phyloP scores from a whole-genome alignment of 2,329 filamentous ascomycete species.

The Monilinia laxa region DNA sequence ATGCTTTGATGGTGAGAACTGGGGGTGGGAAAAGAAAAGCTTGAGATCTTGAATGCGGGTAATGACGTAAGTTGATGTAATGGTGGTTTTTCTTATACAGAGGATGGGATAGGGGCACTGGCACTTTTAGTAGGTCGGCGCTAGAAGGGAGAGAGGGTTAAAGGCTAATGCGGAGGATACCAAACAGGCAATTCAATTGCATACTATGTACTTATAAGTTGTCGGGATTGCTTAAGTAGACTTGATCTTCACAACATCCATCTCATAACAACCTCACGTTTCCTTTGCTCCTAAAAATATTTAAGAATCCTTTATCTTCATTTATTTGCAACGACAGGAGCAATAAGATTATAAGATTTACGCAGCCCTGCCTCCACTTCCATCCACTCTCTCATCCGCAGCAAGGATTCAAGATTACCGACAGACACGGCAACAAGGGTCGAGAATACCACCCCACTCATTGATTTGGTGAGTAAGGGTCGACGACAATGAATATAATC shows the following conservation, averaged over 20 bases:
- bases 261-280: background rate
- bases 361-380: background rate
- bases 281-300: background rate
- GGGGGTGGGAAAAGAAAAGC: background rate
- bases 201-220: too few relatives aligned
- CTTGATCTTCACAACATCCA: background rate
- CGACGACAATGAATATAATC: too few relatives aligned
- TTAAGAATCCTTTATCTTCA: background rate
- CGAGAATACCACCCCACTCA: background rate
- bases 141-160: too few relatives aligned
- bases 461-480: background rate
- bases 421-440: conserved; percentile 15
- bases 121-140: too few relatives aligned
- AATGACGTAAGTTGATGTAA: background rate
- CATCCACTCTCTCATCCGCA: background rate
- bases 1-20: background rate
- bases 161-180: background rate
- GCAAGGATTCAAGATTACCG: conserved; percentile 12
- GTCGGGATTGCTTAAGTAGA: background rate
- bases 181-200: background rate
- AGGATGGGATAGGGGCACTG: too few relatives aligned
- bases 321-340: background rate
- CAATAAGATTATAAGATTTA: background rate
- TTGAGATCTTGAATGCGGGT: background rate
- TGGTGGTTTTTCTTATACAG: too few relatives aligned